A percentile compares a stretch with the other conserved stretches of the same genome.
Conservation (phyloP, 1,284 basidiomycete genomes). For the Moniliella sp. region DNA sequence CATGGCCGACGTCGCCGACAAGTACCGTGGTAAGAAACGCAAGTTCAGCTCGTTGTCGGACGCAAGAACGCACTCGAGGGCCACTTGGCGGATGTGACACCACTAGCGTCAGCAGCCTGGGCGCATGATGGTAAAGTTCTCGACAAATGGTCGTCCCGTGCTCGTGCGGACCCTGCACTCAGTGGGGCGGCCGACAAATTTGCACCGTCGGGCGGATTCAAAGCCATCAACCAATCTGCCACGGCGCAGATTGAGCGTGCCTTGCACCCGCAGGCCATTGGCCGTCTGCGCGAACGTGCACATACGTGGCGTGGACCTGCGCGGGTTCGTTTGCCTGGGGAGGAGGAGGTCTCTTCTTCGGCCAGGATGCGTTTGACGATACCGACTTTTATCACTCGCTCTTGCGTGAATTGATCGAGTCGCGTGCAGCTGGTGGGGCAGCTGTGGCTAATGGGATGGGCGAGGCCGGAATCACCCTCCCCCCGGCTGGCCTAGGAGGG, state of each 20-base stretch:
- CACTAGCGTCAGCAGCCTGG: background rate
- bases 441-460: background rate
- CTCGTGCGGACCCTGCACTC: conserved; percentile 1
- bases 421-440: conserved; percentile 4
- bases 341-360: background rate
- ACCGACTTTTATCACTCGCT: conserved; percentile 25
- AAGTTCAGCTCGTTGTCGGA: background rate
- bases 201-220: conserved; percentile 6
- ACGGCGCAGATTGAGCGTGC: conserved; percentile 16
- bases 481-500: background rate
- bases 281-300: conserved; percentile 18
- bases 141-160: no score
- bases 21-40: background rate
- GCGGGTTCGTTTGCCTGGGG: conserved; percentile 5
- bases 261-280: conserved; percentile 14
- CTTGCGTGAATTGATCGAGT: conserved; percentile 27
- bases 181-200: conserved; percentile 6
- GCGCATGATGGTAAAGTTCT: background rate
- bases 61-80: background rate
- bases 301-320: conserved; percentile 12
- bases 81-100: background rate
- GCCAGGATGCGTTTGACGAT: conserved; percentile 24
- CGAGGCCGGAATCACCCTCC: background rate
- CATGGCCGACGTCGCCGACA: background rate
- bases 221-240: conserved; percentile 18